Percentiles rank a stretch among this genome's conserved stretches.
phyloP scores from a whole-genome alignment of 2,329 filamentous ascomycete genomes.

The Verruconis gallopava region DNA sequence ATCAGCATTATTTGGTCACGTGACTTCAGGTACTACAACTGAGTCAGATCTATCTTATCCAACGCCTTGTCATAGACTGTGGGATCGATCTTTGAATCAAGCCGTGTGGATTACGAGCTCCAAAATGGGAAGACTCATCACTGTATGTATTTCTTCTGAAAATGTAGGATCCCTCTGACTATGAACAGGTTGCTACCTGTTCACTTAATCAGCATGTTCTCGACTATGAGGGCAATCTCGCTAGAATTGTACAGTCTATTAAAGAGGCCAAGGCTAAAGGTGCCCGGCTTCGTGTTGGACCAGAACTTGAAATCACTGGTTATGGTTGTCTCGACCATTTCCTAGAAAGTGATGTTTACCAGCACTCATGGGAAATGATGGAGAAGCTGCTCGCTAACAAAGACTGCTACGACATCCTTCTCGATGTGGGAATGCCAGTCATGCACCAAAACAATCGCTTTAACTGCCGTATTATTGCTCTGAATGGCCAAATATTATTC shows the following conservation, averaged over 20 bases:
- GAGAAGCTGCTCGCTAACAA: constrained; percentile 46
- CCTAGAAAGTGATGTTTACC: constrained; percentile 35
- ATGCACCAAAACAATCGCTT: constrained; percentile 36
- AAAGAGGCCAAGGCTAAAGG: constrained; percentile 44
- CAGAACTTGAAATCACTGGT: constrained; percentile 36
- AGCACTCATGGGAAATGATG: constrained; percentile 51
- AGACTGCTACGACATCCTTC: constrained; percentile 50
- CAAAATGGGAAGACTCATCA: constrained; percentile 4
- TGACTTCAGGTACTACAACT: too few relatives aligned
- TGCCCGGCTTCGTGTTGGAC: constrained; percentile 45
- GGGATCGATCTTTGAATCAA: too few relatives aligned
- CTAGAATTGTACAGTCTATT: constrained; percentile 52
- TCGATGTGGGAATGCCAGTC: constrained; percentile 40
- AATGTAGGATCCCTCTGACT: too few relatives aligned
- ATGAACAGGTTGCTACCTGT: constrained; percentile 25
- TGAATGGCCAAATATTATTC: constrained; percentile 40
- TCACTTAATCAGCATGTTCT: constrained; percentile 27
- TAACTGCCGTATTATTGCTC: constrained; percentile 48
- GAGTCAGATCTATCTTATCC: too few relatives aligned
- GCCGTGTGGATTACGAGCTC: constrained; percentile 13
- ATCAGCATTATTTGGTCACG: too few relatives aligned
- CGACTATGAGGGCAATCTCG: constrained; percentile 50
- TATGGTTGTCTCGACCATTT: constrained; percentile 58
- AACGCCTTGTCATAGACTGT: too few relatives aligned
- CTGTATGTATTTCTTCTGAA: too few relatives aligned